phyloP scores from a whole-genome alignment of 2,329 filamentous ascomycete genomes.

The Clonostachys rosea region DNA sequence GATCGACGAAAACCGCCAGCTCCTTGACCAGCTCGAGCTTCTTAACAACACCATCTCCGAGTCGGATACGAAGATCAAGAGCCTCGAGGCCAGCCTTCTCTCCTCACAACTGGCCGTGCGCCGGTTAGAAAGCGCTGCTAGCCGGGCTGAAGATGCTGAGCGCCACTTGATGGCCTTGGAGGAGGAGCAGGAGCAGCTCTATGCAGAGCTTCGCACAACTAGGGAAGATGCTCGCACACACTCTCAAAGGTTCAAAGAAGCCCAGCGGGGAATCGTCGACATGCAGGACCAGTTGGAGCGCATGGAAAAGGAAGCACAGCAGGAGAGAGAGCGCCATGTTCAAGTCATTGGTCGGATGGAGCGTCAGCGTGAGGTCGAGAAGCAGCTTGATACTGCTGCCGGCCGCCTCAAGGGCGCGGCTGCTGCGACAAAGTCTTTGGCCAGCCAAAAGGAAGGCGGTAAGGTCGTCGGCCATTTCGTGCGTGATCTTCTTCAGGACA shows the following conservation, averaged over 20 bases:
- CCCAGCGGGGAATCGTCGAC: conserved; percentile 72
- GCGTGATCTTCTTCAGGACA: conserved; percentile 90
- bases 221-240: conserved; percentile 75
- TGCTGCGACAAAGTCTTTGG: conserved; percentile 63
- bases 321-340: conserved; percentile 76
- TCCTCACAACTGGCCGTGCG: conserved; percentile 75
- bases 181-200: conserved; percentile 70
- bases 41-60: conserved; percentile 76
- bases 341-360: conserved; percentile 83
- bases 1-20: conserved; percentile 75
- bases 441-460: conserved; percentile 49
- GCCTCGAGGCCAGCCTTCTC: conserved; percentile 70
- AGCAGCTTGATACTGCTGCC: conserved; percentile 74
- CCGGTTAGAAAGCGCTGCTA: conserved; percentile 67
- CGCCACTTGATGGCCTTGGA: conserved; percentile 76
- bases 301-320: conserved; percentile 77
- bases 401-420: conserved; percentile 77
- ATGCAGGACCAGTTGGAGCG: conserved; percentile 84
- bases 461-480: conserved; percentile 93
- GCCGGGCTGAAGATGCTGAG: conserved; percentile 75
- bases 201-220: conserved; percentile 60
- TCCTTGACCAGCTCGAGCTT: conserved; percentile 80
- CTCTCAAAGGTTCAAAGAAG: conserved; percentile 77
- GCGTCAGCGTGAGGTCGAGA: conserved; percentile 74
- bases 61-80: conserved; percentile 75